These are phyloP conservation scores for Phaeomoniella chlamydospora DNA, from an alignment of 2,329 filamentous ascomycete genomes.

Conservation along the genomic window DNA sequence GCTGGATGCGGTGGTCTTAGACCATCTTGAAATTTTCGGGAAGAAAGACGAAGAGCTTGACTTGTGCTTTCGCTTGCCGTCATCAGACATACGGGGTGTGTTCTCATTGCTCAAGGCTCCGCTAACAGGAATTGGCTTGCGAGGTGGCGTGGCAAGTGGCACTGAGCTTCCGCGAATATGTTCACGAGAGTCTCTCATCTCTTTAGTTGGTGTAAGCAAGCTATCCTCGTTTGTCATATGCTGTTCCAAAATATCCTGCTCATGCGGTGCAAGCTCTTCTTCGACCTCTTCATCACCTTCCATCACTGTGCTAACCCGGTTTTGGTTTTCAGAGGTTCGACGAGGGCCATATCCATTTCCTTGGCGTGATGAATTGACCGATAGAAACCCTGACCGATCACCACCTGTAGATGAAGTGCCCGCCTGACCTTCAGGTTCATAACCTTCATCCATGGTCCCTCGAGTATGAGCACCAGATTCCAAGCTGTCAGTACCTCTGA, in stretches of 20 bases:
- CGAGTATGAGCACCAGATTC: constrained; percentile 58
- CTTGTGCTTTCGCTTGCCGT: constrained; percentile 61
- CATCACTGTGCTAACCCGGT: constrained; percentile 79
- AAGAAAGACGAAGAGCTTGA: constrained; percentile 69
- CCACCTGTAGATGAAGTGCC: constrained; percentile 56
- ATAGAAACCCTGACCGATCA: constrained; percentile 62
- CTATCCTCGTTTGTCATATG: constrained; percentile 46
- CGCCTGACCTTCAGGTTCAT: constrained; percentile 70
- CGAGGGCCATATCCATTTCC: constrained; percentile 25
- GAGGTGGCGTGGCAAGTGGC: constrained; percentile 29
- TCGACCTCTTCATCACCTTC: constrained; percentile 69
- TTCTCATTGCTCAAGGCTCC: constrained; percentile 58
- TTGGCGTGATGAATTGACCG: constrained; percentile 29
- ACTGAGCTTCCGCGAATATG: constrained; percentile 24
- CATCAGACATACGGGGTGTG: constrained; percentile 44
- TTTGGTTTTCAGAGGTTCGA: constrained; percentile 41
- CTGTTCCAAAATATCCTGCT: constrained; percentile 34
- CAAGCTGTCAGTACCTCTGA: constrained; percentile 30
- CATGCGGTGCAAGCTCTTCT: constrained; percentile 32
- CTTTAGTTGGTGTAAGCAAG: constrained; percentile 46
- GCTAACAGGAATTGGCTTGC: constrained; percentile 20
- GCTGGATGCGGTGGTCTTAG: constrained; percentile 85
- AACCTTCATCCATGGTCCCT: constrained; percentile 56
- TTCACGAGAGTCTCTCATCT: constrained; percentile 25
- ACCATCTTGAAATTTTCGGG: constrained; percentile 94